A percentile compares a stretch with the other conserved stretches of the same genome.
phyloP scores from a whole-genome alignment of 495 filamentous ascomycete species.

The Eremomyces bilateralis region DNA sequence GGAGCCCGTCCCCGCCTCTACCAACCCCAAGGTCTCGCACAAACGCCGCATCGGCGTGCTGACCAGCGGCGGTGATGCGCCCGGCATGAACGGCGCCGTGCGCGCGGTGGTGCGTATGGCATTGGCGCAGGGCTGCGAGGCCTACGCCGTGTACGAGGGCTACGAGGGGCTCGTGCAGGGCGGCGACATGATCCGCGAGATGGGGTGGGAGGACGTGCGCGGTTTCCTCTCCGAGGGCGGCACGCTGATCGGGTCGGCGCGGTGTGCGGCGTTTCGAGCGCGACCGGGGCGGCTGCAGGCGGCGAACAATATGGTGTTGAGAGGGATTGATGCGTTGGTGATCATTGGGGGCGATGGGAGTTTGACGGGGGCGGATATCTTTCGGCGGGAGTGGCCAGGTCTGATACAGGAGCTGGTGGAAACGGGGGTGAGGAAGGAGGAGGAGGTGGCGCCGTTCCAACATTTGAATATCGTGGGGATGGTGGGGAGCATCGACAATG shows the following conservation, averaged over 20 bases:
- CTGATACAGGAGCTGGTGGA: conserved; percentile 64
- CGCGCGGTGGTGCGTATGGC: conserved; percentile 86
- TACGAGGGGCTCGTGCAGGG: conserved; percentile 90
- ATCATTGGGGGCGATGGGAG: conserved; percentile 97
- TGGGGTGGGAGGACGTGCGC: conserved; percentile 87
- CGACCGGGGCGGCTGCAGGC: conserved; percentile 58
- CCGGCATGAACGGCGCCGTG: conserved; percentile 93
- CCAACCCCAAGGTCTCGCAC: too few species aligned
- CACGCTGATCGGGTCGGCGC: conserved; percentile 87
- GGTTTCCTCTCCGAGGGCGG: conserved; percentile 89
- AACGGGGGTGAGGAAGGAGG: conserved; percentile 39
- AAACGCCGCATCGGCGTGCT: conserved; percentile 81
- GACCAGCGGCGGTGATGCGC: conserved; percentile 93
- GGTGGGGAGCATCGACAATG: conserved; percentile 96
- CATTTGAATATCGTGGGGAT: conserved; percentile 89
- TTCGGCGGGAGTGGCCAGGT: conserved; percentile 75
- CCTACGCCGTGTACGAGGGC: conserved; percentile 81
- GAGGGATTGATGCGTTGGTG: conserved; percentile 87
- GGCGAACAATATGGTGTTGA: conserved; percentile 80
- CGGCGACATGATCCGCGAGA: conserved; percentile 64
- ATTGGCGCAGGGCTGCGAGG: conserved; percentile 66
- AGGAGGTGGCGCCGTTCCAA: conserved; percentile 48
- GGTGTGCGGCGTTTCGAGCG: conserved; percentile 76
- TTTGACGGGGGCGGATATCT: conserved; percentile 87
- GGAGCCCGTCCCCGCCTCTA: too few species aligned